Evolutionary conservation across 495 filamentous ascomycete genomes (phyloP).

Genomic region (Trichoderma virens): DNA sequence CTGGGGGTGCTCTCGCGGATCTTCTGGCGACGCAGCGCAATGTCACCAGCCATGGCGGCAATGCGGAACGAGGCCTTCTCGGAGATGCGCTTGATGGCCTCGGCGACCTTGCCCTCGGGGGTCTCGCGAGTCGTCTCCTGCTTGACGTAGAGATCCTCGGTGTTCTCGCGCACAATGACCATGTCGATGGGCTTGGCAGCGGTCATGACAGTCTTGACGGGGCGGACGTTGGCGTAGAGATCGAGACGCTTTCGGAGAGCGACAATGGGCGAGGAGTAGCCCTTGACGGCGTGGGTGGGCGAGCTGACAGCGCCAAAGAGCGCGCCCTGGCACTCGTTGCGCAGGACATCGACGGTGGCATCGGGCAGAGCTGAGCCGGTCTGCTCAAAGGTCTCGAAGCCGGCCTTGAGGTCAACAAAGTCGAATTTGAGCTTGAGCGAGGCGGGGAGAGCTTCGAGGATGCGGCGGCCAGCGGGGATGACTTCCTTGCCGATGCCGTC

Average conservation of each 20-base stretch:
- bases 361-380: constrained; percentile 84
- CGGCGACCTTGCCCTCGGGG: constrained; percentile 70
- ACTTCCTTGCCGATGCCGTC: constrained; percentile 98
- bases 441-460: constrained; percentile 82
- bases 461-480: constrained; percentile 84
- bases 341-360: constrained; percentile 75
- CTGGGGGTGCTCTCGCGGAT: constrained; percentile 49
- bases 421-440: constrained; percentile 84
- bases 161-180: constrained; percentile 98
- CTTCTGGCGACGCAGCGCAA: constrained; percentile 78
- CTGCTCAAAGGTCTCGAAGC: constrained; percentile 84
- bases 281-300: constrained; percentile 76
- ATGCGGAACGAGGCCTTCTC: constrained; percentile 76
- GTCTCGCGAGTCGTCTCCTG: constrained; percentile 77
- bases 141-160: constrained; percentile 98
- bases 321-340: constrained; percentile 87
- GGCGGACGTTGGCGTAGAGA: constrained; percentile 95
- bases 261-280: constrained; percentile 96
- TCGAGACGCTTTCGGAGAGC: constrained; percentile 90
- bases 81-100: constrained; percentile 95
- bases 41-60: constrained; percentile 87
- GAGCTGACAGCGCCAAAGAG: constrained; percentile 96
- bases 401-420: constrained; percentile 86
- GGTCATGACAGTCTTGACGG: constrained; percentile 73
- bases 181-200: constrained; percentile 71